Percentiles rank a stretch among this genome's conserved stretches.
These are phyloP conservation scores for thale cress (Arabidopsis thaliana) DNA, from an alignment of 345 rosid species.

Conservation along the genomic window DNA sequence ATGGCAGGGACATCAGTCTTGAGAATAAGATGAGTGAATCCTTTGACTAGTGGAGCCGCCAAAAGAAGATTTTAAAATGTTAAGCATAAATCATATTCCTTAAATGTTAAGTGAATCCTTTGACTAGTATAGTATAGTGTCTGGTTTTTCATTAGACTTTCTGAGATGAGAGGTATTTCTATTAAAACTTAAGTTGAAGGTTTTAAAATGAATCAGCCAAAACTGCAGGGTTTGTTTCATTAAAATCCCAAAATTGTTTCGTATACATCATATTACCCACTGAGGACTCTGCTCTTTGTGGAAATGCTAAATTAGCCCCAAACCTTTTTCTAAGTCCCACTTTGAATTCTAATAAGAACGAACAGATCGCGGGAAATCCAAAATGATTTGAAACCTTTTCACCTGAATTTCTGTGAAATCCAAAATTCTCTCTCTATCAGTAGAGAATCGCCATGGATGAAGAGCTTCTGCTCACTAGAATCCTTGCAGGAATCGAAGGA, in stretches of 20 bases:
- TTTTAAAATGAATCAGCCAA: no score
- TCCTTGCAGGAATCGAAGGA: constrained; percentile 39
- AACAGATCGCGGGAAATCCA: constrained; percentile 48
- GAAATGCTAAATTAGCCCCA: background rate
- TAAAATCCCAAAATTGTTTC: no score
- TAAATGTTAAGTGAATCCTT: no score
- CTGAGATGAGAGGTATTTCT: no score
- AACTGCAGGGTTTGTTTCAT: no score
- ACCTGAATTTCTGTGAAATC: constrained; percentile 27
- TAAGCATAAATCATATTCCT: no score
- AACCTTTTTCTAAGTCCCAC: background rate
- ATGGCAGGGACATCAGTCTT: constrained; percentile 56
- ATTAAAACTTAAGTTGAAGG: no score
- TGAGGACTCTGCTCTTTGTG: background rate
- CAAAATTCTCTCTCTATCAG: background rate
- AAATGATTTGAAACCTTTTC: constrained; percentile 7
- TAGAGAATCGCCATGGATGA: constrained; percentile 44
- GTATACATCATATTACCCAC: background rate
- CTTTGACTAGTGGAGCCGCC: constrained; percentile 64
- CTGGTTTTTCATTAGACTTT: no score
- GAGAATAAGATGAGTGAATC: constrained; percentile 51
- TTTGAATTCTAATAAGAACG: constrained; percentile 35
- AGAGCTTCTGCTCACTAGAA: constrained; percentile 37
- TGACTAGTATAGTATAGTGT: no score
- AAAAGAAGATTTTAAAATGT: constrained; percentile 18